Conservation (phyloP, 768 basidiomycete species). For the Termitomyces bulborhizus region DNA sequence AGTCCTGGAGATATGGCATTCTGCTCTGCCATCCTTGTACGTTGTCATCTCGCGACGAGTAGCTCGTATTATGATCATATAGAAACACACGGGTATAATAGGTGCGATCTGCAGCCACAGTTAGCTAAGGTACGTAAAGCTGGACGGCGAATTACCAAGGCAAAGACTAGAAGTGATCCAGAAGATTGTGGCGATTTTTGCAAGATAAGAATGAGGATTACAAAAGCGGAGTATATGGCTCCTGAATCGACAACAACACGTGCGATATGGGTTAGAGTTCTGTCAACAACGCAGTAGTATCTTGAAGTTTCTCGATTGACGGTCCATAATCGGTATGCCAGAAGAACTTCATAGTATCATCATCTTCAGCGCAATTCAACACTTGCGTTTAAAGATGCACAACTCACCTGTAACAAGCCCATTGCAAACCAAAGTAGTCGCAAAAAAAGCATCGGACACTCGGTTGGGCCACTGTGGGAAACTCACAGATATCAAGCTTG, state of each 20-base stretch:
- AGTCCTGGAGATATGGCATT: background rate
- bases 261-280: background rate
- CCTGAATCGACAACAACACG: constrained; percentile 3
- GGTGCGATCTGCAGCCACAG: background rate
- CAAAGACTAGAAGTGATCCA: no score
- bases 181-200: background rate
- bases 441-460: background rate
- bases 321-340: constrained; percentile 6
- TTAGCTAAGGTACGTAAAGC: no score
- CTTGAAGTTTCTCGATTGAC: background rate
- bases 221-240: background rate
- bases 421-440: constrained; percentile 1
- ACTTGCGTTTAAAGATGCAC: no score
- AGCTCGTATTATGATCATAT: background rate
- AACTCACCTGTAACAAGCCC: background rate
- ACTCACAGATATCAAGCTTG: background rate
- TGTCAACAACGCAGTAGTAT: background rate
- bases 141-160: no score
- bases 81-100: constrained; percentile 5
- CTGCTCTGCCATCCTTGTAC: background rate
- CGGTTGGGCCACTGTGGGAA: background rate
- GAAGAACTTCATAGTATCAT: background rate
- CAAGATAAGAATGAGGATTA: background rate
- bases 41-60: background rate
- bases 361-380: no score